Percentiles rank a stretch among this genome's conserved stretches.
Evolutionary conservation across 768 basidiomycete species (phyloP).

Genomic region (Cystobasidium onofrii): DNA sequence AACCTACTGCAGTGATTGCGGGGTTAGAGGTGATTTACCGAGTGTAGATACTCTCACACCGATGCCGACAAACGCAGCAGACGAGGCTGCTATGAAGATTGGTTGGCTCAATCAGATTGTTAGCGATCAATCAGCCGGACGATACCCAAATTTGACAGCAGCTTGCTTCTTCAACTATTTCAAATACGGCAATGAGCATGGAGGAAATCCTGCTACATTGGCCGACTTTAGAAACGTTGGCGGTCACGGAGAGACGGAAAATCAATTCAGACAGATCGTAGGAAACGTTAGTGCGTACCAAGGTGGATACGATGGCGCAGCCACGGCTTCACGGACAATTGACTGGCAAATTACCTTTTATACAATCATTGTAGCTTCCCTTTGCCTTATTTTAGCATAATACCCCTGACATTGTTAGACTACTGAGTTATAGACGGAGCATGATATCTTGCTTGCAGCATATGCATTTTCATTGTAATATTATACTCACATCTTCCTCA

Average conservation of each 20-base stretch:
- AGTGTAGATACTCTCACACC: constrained; percentile 14
- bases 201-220: constrained; percentile 2
- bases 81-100: constrained; percentile 33
- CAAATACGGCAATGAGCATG: constrained; percentile 27
- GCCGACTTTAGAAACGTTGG: constrained; percentile 25
- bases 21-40: constrained; percentile 6
- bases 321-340: neutral
- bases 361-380: neutral
- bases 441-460: no score
- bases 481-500: no score
- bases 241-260: constrained; percentile 20
- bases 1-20: constrained; percentile 19
- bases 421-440: no score
- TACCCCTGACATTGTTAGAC: neutral
- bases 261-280: constrained; percentile 26
- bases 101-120: constrained; percentile 33
- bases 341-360: neutral
- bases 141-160: constrained; percentile 36
- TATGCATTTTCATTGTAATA: no score
- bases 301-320: constrained; percentile 2
- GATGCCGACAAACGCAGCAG: constrained; percentile 11
- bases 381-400: neutral
- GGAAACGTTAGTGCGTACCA: constrained; percentile 35
- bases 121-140: constrained; percentile 25
- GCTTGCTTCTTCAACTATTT: constrained; percentile 36